Percentiles rank a stretch among this genome's conserved stretches.
These are phyloP conservation scores for Ploettnerulaceae sp. DNA, from an alignment of 2,329 filamentous ascomycete species.

Conservation along the genomic window DNA sequence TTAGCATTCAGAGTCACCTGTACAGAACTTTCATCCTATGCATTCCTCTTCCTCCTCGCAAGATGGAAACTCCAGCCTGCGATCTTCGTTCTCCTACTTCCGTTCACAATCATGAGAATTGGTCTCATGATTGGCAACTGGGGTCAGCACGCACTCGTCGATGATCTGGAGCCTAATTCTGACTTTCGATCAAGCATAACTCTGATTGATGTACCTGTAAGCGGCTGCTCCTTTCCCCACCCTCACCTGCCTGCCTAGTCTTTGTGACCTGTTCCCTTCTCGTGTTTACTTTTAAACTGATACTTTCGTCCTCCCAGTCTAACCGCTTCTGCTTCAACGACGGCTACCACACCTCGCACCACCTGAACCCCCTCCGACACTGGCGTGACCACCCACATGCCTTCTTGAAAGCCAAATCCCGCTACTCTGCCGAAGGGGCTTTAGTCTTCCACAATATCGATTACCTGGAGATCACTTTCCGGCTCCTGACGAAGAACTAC, in stretches of 20 bases:
- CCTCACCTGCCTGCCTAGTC: background rate
- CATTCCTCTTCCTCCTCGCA: conserved; percentile 50
- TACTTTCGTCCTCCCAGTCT: conserved; percentile 45
- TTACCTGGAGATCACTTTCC: conserved; percentile 70
- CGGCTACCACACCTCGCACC: conserved; percentile 77
- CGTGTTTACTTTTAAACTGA: background rate
- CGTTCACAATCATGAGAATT: conserved; percentile 60
- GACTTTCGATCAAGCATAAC: conserved; percentile 78
- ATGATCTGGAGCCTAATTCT: conserved; percentile 67
- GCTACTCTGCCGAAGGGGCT: conserved; percentile 61
- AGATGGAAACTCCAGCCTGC: conserved; percentile 45
- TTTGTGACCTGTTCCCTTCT: background rate
- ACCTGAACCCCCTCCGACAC: conserved; percentile 71
- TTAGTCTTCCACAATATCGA: conserved; percentile 79
- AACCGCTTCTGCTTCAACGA: conserved; percentile 82
- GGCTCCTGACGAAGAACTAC: conserved; percentile 67
- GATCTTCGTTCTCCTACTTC: conserved; percentile 61
- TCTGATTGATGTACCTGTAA: conserved; percentile 70
- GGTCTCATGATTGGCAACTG: conserved; percentile 80
- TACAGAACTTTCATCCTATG: conserved; percentile 58
- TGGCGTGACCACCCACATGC: conserved; percentile 76
- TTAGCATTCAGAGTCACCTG: conserved; percentile 51
- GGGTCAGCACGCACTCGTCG: conserved; percentile 79
- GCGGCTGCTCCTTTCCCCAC: conserved; percentile 32
- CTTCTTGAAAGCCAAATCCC: conserved; percentile 64